Conservation (phyloP, 2,329 filamentous ascomycete species). For the Pseudogymnoascus sp. region DNA sequence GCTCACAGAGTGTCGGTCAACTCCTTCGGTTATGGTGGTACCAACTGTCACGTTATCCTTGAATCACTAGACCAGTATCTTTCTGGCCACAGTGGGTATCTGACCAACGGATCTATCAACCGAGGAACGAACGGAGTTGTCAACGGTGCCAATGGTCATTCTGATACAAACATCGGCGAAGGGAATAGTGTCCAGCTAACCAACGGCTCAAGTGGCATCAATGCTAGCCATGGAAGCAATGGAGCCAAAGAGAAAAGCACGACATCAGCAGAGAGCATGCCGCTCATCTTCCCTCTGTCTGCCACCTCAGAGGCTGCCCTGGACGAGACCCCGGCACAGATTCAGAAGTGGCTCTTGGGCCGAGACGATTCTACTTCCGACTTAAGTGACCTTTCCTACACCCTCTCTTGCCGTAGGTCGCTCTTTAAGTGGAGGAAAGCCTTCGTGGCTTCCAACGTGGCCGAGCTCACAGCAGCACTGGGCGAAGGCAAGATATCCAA, state of each 20-base stretch:
- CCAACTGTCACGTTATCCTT: constrained; percentile 39
- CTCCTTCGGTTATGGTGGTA: constrained; percentile 39
- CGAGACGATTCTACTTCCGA: background rate
- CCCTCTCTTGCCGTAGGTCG: background rate
- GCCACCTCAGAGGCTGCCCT: background rate
- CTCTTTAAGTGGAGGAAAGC: background rate
- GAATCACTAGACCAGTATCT: constrained; percentile 15
- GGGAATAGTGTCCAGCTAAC: background rate
- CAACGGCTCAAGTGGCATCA: background rate
- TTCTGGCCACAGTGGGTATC: background rate
- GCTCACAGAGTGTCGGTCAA: constrained; percentile 16
- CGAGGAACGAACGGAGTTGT: background rate
- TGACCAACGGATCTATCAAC: background rate
- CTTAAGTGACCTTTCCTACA: background rate
- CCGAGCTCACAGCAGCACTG: constrained; percentile 13
- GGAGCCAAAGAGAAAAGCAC: background rate
- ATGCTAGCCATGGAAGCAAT: background rate
- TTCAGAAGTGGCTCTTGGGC: background rate
- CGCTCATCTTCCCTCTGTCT: background rate
- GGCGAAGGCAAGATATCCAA: background rate
- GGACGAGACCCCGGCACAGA: background rate
- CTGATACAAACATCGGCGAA: background rate
- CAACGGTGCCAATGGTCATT: background rate
- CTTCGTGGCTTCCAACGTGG: background rate
- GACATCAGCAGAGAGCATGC: background rate